These are phyloP conservation scores for Omphalotus guepiniiformis DNA, from an alignment of 768 basidiomycete genomes.

Conservation along the genomic window DNA sequence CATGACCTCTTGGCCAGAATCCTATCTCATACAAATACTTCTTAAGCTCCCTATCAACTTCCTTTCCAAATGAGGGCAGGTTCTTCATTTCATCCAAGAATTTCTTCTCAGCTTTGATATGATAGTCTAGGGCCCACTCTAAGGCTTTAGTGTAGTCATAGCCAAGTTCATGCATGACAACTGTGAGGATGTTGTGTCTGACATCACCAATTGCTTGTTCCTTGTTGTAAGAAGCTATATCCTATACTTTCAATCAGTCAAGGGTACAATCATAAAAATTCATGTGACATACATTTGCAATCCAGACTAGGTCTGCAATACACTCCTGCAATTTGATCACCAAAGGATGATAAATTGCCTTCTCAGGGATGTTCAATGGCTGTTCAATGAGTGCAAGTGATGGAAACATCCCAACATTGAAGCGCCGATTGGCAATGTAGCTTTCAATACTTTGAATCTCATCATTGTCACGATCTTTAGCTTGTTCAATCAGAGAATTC, in stretches of 20 bases:
- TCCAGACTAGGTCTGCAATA: too few relatives aligned
- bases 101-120: slow-evolving; percentile 6
- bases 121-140: slow-evolving; percentile 6
- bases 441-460: slow-evolving; percentile 4
- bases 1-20: neutral
- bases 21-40: neutral
- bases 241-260: neutral
- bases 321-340: too few relatives aligned
- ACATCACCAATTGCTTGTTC: slow-evolving; percentile 10
- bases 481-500: slow-evolving; percentile 8
- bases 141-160: slow-evolving; percentile 1
- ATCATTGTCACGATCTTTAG: slow-evolving; percentile 1
- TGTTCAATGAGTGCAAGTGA: slow-evolving; percentile 9
- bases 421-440: slow-evolving; percentile 10
- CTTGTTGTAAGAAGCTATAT: slow-evolving; percentile 15
- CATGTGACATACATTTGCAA: too few relatives aligned
- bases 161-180: slow-evolving; percentile 8
- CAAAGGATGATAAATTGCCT: slow-evolving; percentile 7
- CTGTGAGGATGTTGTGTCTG: slow-evolving; percentile 12
- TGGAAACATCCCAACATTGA: slow-evolving; percentile 12
- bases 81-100: neutral
- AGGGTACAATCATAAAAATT: too few relatives aligned
- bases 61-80: neutral
- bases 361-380: slow-evolving; percentile 10
- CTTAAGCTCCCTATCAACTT: neutral